Evolutionary conservation across 805 yeast genomes (phyloP), one percentile per base, ranked within the genome.

Genomic region (Ogataea methylovora): DNA sequence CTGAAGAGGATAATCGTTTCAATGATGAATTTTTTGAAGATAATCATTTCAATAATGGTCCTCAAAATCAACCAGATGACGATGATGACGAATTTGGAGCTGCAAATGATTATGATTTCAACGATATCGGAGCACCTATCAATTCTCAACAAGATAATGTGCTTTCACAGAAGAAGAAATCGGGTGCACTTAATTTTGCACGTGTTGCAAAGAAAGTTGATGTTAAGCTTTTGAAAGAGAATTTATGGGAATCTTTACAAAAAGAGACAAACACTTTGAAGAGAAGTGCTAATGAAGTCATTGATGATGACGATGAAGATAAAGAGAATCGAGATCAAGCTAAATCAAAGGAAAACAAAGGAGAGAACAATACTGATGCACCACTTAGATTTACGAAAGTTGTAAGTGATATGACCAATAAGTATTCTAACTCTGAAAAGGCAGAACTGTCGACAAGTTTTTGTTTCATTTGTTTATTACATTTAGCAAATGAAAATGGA

Each of bases 401-500:
- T 26, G 65, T 69, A 20, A 44, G 50, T n/a, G 46, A 52, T 12
- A 48, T 66, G 33, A 52, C 63, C 15, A 39, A 40, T 13, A 57
- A 57, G 45, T 69, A 69, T 43, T 45, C 61, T 2, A 43, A 52
- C 4, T 62, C 58, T 26, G 65, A 59, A 32, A 56, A 60, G 31
- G 50, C 55, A 15, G 73, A 69, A 33, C 45, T 69, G 21, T 66
- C 73, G 2, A 69, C 74, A 3, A 67, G 73, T 55, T 69, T 65
- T 43, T 68, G 70, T 37, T 69, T 69, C 42, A 69, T 69, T 34
- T 69, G 74, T 41, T 49, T 69, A 36, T 47, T 69, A 19, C 75
- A 69, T 44, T 54, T 69, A 44, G 74, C 73, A 2, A 69, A 69
- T 44, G 74, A 69, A 42, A 64, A 69, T 42, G 69, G 70, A 5